Conservation (phyloP, 108 stramenopile genomes). For the Nannochloropsis salina region DNA sequence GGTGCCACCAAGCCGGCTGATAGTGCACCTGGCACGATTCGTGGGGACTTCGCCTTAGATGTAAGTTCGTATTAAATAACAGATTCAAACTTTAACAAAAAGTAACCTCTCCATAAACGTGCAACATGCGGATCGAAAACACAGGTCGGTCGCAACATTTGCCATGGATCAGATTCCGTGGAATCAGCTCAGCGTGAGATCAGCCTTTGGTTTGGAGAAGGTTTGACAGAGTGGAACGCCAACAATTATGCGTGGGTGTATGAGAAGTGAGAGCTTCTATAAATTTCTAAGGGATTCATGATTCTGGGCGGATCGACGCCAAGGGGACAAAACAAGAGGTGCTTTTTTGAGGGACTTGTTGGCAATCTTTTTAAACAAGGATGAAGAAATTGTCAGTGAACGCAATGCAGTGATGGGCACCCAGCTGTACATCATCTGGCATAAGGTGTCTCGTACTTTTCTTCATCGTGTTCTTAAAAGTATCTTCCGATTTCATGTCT, state of each 20-base stretch:
- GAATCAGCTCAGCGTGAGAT: slow-evolving; percentile 93
- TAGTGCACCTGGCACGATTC: slow-evolving; percentile 90
- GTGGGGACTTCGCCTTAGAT: slow-evolving; percentile 94
- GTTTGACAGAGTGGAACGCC: slow-evolving; percentile 35
- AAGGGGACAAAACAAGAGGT: too few species aligned
- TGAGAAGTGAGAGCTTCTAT: slow-evolving; percentile 22
- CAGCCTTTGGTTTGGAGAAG: slow-evolving; percentile 79
- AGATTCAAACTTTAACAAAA: background rate
- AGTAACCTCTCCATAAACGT: background rate
- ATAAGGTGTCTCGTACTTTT: too few species aligned
- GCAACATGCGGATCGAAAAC: background rate
- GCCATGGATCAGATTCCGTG: slow-evolving; percentile 84
- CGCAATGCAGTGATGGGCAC: too few species aligned
- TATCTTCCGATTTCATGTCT: too few species aligned
- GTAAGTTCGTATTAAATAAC: background rate
- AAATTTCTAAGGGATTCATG: too few species aligned
- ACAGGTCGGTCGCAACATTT: slow-evolving; percentile 63
- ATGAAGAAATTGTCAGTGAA: too few species aligned
- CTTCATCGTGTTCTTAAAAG: too few species aligned
- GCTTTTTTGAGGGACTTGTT: too few species aligned
- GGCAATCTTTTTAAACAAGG: too few species aligned
- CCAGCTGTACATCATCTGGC: too few species aligned
- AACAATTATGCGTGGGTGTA: slow-evolving; percentile 33
- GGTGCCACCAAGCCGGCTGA: slow-evolving; percentile 96
- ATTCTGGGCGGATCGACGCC: too few species aligned